Evolutionary conservation across 768 basidiomycete genomes (phyloP).

Genomic region (Saitozyma podzolica): DNA sequence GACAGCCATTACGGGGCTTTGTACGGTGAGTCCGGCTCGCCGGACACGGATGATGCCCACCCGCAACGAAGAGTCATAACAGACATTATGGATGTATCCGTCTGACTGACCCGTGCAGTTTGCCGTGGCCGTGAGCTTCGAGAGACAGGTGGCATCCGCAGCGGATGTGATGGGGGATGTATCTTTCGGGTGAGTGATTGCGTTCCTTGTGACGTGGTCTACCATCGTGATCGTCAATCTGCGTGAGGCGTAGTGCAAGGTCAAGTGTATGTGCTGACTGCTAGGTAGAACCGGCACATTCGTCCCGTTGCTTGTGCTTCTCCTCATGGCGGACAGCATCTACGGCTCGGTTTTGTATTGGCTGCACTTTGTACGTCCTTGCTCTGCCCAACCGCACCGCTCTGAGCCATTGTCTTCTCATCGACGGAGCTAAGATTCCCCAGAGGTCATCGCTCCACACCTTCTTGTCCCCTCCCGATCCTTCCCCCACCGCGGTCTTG

Average conservation of each 20-base stretch:
- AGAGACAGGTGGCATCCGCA: slow-evolving; percentile 19
- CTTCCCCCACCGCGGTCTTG: slow-evolving; percentile 35
- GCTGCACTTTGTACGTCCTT: slow-evolving; percentile 12
- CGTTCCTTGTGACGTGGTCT: not conserved
- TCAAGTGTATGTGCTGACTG: not conserved
- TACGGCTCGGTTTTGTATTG: slow-evolving; percentile 17
- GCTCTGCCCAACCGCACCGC: not conserved
- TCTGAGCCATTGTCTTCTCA: not conserved
- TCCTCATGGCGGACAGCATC: slow-evolving; percentile 25
- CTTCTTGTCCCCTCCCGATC: slow-evolving; percentile 35
- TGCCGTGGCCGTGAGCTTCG: slow-evolving; percentile 17
- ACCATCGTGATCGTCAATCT: too few species aligned
- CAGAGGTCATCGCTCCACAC: slow-evolving; percentile 17
- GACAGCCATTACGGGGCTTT: slow-evolving; percentile 15
- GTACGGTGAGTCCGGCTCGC: slow-evolving; percentile 26
- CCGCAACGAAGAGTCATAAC: not conserved
- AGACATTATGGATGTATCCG: not conserved
- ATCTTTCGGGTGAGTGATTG: slow-evolving; percentile 23
- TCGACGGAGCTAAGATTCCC: too few species aligned
- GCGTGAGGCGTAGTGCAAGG: too few species aligned
- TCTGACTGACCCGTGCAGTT: slow-evolving; percentile 18
- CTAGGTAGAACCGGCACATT: slow-evolving; percentile 23
- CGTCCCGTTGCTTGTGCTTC: slow-evolving; percentile 21
- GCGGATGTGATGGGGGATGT: slow-evolving; percentile 12
- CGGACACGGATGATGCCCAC: not conserved